Conservation (phyloP, 2,329 filamentous ascomycete species). For the Aspergillus hiratsukae region DNA sequence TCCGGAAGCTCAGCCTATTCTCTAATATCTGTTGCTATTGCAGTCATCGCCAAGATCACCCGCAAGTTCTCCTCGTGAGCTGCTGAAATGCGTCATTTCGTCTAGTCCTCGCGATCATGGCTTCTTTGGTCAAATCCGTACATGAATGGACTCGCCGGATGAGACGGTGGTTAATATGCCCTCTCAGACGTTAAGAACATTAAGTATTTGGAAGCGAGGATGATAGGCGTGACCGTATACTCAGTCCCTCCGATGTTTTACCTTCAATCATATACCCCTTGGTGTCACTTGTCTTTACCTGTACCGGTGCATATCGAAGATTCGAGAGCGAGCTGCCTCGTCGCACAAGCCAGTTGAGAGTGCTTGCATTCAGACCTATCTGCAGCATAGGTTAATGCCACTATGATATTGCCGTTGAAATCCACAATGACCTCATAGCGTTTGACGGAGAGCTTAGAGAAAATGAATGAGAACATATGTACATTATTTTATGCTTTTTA, state of each 20-base stretch:
- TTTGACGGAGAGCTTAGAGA: neutral
- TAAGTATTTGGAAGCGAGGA: neutral
- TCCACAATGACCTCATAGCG: neutral
- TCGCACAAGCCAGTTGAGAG: neutral
- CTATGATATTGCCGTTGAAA: neutral
- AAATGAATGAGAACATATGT: neutral
- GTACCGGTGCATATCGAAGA: neutral
- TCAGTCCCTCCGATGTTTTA: neutral
- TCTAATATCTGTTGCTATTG: slow-evolving; percentile 13
- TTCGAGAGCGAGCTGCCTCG: neutral
- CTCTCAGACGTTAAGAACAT: neutral
- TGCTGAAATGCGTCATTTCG: neutral
- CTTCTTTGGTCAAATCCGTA: neutral
- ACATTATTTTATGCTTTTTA: neutral
- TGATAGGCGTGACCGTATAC: neutral
- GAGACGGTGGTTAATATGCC: neutral
- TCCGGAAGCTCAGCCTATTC: slow-evolving; percentile 7
- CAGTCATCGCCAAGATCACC: slow-evolving; percentile 94
- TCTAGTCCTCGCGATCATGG: neutral
- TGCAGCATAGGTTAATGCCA: neutral
- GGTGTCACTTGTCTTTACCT: neutral
- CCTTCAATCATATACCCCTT: slow-evolving; percentile 1
- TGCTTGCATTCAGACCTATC: neutral
- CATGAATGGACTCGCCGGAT: neutral
- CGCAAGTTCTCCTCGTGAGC: slow-evolving; percentile 68